phyloP scores from a whole-genome alignment of 192 early-diverging fungal genomes.

The Coemansia sp. region DNA sequence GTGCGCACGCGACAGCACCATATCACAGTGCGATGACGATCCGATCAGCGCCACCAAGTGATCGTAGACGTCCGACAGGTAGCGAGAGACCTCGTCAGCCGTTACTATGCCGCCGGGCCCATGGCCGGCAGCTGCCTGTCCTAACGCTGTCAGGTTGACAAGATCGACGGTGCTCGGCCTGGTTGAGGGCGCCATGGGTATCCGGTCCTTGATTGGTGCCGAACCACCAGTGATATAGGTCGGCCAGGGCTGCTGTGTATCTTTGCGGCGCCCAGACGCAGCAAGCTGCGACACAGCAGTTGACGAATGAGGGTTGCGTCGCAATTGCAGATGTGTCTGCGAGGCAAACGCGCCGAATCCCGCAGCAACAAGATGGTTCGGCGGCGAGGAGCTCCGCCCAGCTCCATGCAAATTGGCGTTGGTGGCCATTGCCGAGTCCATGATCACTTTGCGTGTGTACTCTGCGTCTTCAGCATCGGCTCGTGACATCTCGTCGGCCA shows the following conservation, averaged over 20 bases:
- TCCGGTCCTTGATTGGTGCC: conserved; percentile 8
- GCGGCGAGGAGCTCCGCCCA: background rate
- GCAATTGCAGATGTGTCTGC: conserved; percentile 4
- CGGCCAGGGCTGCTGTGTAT: conserved; percentile 13
- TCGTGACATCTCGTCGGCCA: conserved; percentile 11
- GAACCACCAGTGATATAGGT: conserved; percentile 10
- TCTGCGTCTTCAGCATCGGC: conserved; percentile 8
- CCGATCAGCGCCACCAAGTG: conserved; percentile 71
- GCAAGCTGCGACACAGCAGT: conserved; percentile 15
- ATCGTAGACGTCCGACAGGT: conserved; percentile 79
- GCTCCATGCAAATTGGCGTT: background rate
- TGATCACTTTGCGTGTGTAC: conserved; percentile 5
- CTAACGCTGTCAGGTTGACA: background rate
- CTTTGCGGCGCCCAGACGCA: conserved; percentile 6
- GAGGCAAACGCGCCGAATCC: background rate
- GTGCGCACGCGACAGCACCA: conserved; percentile 69
- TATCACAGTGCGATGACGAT: conserved; percentile 71
- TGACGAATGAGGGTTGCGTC: conserved; percentile 11
- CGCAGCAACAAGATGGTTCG: background rate
- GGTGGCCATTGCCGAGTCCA: background rate
- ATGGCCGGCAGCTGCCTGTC: background rate
- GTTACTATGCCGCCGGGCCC: conserved; percentile 8
- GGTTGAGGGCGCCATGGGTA: conserved; percentile 12
- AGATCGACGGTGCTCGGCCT: conserved; percentile 29
- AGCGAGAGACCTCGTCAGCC: conserved; percentile 63